These are phyloP conservation scores for Fusarium armeniacum DNA, from an alignment of 2,329 filamentous ascomycete species.

Conservation along the genomic window DNA sequence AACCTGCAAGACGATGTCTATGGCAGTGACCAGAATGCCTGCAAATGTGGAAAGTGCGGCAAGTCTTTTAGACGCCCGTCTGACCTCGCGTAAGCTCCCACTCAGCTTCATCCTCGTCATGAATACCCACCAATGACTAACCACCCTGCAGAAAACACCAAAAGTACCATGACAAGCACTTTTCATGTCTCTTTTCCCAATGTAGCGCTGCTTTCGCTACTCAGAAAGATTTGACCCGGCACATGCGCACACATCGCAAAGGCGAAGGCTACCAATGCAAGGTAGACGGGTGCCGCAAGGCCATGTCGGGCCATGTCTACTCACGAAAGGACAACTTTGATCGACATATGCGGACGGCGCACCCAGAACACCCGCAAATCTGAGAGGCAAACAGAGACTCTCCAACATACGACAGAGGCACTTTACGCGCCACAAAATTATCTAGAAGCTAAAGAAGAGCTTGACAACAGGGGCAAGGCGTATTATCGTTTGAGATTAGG, in stretches of 20 bases:
- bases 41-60: slow-evolving; percentile 41
- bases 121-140: slow-evolving; percentile 15
- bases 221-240: slow-evolving; percentile 48
- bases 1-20: slow-evolving; percentile 43
- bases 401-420: slow-evolving; percentile 38
- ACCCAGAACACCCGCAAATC: slow-evolving; percentile 45
- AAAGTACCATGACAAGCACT: slow-evolving; percentile 51
- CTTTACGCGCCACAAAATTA: slow-evolving; percentile 5
- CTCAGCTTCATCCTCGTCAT: neutral
- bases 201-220: slow-evolving; percentile 49
- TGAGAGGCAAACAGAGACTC: slow-evolving; percentile 44
- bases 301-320: slow-evolving; percentile 48
- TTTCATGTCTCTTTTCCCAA: slow-evolving; percentile 46
- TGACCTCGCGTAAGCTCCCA: slow-evolving; percentile 46
- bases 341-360: slow-evolving; percentile 50
- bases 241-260: slow-evolving; percentile 48
- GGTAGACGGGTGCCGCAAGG: slow-evolving; percentile 49
- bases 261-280: slow-evolving; percentile 48
- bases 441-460: slow-evolving; percentile 24
- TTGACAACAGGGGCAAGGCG: slow-evolving; percentile 19
- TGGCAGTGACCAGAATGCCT: slow-evolving; percentile 35
- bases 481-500: slow-evolving; percentile 17
- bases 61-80: slow-evolving; percentile 49
- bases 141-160: slow-evolving; percentile 44
- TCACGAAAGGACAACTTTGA: slow-evolving; percentile 51